Evolutionary conservation across 139 green algal genomes (phyloP).

Genomic region (Coccomyxa sp.): DNA sequence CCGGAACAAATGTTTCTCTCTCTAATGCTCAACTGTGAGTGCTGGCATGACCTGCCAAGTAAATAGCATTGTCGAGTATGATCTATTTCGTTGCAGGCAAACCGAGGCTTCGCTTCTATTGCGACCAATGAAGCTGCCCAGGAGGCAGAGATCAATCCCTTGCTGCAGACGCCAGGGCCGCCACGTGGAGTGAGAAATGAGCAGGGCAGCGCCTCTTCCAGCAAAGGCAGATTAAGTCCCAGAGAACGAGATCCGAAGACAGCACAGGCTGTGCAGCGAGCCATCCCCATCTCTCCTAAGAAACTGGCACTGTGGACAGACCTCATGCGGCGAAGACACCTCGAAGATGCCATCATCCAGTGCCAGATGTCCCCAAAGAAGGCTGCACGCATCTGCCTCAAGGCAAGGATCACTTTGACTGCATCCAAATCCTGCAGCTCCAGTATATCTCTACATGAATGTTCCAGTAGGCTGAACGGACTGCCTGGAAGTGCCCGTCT

Average conservation of each 20-base stretch:
- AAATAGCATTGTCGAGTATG: too few species aligned
- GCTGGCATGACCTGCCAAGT: too few species aligned
- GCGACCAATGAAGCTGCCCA: not conserved
- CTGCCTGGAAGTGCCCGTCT: too few species aligned
- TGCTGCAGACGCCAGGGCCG: slow-evolving; percentile 13
- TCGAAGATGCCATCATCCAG: slow-evolving; percentile 34
- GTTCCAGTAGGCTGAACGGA: too few species aligned
- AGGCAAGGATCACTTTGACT: not conserved
- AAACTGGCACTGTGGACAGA: slow-evolving; percentile 24
- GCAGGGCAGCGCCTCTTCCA: not conserved
- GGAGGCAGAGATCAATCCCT: slow-evolving; percentile 8
- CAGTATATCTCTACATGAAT: too few species aligned
- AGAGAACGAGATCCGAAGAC: not conserved
- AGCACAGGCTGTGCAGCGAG: slow-evolving; percentile 10
- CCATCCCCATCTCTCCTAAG: slow-evolving; percentile 16
- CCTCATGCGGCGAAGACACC: slow-evolving; percentile 22
- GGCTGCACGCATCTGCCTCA: slow-evolving; percentile 10
- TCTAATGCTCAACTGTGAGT: too few species aligned
- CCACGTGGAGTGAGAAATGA: not conserved
- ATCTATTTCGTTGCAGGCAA: too few species aligned
- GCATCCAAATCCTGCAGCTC: too few species aligned
- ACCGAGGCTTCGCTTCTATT: too few species aligned
- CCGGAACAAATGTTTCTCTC: too few species aligned
- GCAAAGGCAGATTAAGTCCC: not conserved
- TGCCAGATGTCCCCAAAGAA: slow-evolving; percentile 18